Base-by-base conservation (phyloP, 169 alveolate species). In the Neospora caninum region DNA sequence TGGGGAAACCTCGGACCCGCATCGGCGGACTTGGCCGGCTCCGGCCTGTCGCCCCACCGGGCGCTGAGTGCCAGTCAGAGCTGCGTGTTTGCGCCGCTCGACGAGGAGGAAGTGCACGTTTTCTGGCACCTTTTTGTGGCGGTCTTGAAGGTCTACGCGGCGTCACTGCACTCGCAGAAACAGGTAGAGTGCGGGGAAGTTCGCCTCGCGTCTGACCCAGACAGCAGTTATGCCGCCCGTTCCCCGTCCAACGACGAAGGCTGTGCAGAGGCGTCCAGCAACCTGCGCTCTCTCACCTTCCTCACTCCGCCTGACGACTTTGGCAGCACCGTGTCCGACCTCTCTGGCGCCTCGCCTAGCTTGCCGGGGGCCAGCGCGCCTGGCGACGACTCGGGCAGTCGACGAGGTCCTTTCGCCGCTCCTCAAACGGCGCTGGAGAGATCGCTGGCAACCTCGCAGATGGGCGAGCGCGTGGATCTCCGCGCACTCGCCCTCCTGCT, bases 31-130 rank as follows among this genome's bases (percentile, higher is more conserved):
- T 22, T 64, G n/a, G 73, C n/a, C 34, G 25, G 31, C 31, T 7
- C 73, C 7, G 16, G 7, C 4, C n/a, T 22, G 31, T 16, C 73
- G 4, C 73, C 25, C 34, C 86, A 20, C 45, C 45, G 39, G 27
- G 1, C 10, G 86, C 41, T n/a, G 27, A 78, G 86, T n/a, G 22
- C 83, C 39, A 31, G 49, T 25, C 45, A n/a, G n/a, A 13, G 49
- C 86, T 78, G 49, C 86, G 39, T 43, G 31, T 13, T 4, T n/a
- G 39, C 86, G 27, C 27, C 45, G 22, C 86, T 78, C 27, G 89
- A 82, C n/a, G 89, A 82, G 25, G 89, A 82, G 67, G 89, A 82
- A 29, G 6, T 82, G 25, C 89, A 41, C 25, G 38, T 27, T n/a
- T 82, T 42, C 25, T 82, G 89, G 89, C 64, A 42, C 9, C 64